phyloP scores from a whole-genome alignment of 2,329 filamentous ascomycete genomes.

The Trichoderma sp. region DNA sequence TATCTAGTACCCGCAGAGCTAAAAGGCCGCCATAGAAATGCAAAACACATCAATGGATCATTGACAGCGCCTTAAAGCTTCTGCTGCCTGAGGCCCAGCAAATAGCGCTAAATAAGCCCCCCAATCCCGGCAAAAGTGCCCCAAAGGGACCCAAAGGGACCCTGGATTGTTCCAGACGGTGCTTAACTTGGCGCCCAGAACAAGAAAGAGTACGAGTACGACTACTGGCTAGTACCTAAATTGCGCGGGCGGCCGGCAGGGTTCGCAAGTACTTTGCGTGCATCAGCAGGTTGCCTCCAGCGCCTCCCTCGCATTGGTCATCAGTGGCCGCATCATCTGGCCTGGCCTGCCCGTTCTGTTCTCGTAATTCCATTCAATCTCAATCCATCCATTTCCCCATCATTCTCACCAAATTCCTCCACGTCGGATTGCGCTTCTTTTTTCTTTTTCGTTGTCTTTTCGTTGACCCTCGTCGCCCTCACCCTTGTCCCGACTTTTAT shows the following conservation, averaged over 20 bases:
- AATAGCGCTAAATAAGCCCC: neutral
- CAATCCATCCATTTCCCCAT: neutral
- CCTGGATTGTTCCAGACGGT: conserved; percentile 16
- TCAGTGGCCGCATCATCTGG: conserved; percentile 17
- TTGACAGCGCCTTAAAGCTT: neutral
- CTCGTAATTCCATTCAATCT: neutral
- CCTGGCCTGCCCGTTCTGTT: neutral
- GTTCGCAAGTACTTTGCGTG: neutral
- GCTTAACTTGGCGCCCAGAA: neutral
- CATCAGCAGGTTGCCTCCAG: conserved; percentile 15
- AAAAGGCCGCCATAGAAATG: neutral
- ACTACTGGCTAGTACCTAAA: neutral
- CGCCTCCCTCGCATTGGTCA: conserved; percentile 17
- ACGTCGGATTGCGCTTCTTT: neutral
- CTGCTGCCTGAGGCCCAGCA: conserved; percentile 1
- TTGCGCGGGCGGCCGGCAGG: neutral
- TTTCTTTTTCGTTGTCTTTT: neutral
- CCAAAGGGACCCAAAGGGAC: neutral
- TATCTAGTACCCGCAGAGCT: neutral
- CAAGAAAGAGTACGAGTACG: neutral
- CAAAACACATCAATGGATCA: conserved; percentile 7
- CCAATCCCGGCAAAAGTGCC: conserved; percentile 7
- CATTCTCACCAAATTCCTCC: neutral
- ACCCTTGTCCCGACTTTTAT: neutral
- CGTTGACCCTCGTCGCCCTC: neutral